Conservation (phyloP, 495 filamentous ascomycete genomes). For the Clavariopsis aquatica region DNA sequence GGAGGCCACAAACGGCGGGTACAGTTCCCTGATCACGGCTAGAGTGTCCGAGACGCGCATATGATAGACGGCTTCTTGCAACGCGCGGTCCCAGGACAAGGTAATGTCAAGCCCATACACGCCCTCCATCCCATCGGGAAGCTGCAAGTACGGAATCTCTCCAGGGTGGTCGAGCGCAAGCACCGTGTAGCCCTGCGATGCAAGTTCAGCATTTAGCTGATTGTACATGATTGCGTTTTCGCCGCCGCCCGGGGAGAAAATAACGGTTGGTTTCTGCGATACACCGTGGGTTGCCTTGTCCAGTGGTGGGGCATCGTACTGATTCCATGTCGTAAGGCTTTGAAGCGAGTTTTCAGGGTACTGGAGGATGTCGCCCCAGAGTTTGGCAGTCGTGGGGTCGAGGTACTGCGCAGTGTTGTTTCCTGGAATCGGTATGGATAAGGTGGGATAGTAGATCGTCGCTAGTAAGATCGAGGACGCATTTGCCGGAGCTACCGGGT, state of each 20-base stretch:
- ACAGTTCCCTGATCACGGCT: slow-evolving; percentile 18
- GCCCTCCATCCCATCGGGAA: slow-evolving; percentile 4
- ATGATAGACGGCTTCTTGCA: slow-evolving; percentile 2
- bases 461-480: slow-evolving; percentile 5
- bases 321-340: slow-evolving; percentile 15
- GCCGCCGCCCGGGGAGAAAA: slow-evolving; percentile 27
- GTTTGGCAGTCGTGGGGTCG: slow-evolving; percentile 13
- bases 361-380: slow-evolving; percentile 11
- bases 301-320: slow-evolving; percentile 3
- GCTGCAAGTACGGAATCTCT: slow-evolving; percentile 24
- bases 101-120: slow-evolving; percentile 21
- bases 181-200: slow-evolving; percentile 32
- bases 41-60: slow-evolving; percentile 17
- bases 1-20: slow-evolving; percentile 14
- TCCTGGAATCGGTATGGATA: slow-evolving; percentile 3
- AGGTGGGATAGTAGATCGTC: slow-evolving; percentile 21
- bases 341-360: slow-evolving; percentile 12
- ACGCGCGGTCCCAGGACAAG: neutral
- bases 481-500: slow-evolving; percentile 24
- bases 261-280: slow-evolving; percentile 12
- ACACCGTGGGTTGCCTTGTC: neutral
- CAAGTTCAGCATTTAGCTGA: slow-evolving; percentile 12
- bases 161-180: slow-evolving; percentile 29
- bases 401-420: slow-evolving; percentile 21
- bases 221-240: slow-evolving; percentile 20